These are phyloP conservation scores for Penicillium lividum DNA, from an alignment of 495 filamentous ascomycete species.

Conservation along the genomic window DNA sequence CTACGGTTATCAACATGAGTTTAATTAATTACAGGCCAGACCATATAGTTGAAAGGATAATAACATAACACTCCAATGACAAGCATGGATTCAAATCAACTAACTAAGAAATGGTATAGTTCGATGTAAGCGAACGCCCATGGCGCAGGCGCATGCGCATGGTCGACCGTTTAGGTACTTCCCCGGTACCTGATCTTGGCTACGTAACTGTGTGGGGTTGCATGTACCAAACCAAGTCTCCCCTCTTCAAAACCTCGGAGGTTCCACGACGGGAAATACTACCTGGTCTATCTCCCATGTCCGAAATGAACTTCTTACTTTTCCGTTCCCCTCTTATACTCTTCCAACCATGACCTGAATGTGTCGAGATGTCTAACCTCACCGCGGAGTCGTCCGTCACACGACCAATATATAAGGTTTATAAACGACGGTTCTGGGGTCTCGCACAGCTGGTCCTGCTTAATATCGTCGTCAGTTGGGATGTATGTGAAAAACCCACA, in stretches of 20 bases:
- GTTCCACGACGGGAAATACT: not conserved
- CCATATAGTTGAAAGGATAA: not conserved
- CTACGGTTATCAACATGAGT: not conserved
- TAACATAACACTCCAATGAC: not conserved
- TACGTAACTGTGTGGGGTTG: conserved; percentile 11
- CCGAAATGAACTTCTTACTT: not conserved
- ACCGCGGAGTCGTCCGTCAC: conserved; percentile 15
- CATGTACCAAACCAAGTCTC: conserved; percentile 9
- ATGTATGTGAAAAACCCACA: conserved; percentile 59
- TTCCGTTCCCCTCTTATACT: not conserved
- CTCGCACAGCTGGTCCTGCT: conserved; percentile 78
- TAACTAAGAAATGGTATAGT: not conserved
- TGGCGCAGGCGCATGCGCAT: not conserved
- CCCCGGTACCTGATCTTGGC: not conserved
- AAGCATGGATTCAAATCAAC: not conserved
- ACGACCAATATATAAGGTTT: conserved; percentile 65
- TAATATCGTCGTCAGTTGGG: conserved; percentile 94
- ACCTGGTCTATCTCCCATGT: not conserved
- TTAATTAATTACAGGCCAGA: not conserved
- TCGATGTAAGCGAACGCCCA: not conserved
- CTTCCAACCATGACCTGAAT: not conserved
- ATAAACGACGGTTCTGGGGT: conserved; percentile 89
- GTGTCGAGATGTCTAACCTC: not conserved
- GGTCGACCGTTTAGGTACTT: conserved; percentile 2
- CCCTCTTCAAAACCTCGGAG: conserved; percentile 6